Percentiles rank a stretch among this genome's conserved stretches.
Evolutionary conservation across 2,329 filamentous ascomycete species (phyloP).

Genomic region (Pseudocercospora vitis): DNA sequence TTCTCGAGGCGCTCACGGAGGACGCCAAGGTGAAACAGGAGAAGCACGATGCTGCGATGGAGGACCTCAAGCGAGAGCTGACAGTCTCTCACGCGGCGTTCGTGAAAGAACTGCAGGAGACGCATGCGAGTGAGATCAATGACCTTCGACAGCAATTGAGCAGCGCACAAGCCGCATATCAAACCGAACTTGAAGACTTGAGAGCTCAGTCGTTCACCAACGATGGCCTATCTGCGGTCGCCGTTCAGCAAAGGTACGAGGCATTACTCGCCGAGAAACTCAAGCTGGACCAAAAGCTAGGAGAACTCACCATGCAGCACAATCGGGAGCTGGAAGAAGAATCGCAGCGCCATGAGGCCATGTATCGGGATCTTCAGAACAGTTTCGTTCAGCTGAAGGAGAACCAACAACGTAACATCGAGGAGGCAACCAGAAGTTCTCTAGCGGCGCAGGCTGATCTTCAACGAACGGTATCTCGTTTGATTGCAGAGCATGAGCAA

Average conservation of each 20-base stretch:
- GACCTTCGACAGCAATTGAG: background rate
- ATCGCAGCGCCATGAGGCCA: constrained; percentile 26
- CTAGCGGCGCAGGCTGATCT: constrained; percentile 10
- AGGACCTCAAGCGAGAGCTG: constrained; percentile 15
- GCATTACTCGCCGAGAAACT: constrained; percentile 16
- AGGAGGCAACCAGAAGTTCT: constrained; percentile 15
- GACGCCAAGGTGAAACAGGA: constrained; percentile 24
- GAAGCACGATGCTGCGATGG: constrained; percentile 17
- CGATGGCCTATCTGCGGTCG: background rate
- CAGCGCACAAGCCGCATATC: background rate
- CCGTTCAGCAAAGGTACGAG: constrained; percentile 14
- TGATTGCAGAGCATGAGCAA: constrained; percentile 16
- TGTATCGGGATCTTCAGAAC: constrained; percentile 25
- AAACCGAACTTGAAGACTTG: constrained; percentile 5
- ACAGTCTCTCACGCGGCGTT: constrained; percentile 3
- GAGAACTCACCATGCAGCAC: constrained; percentile 24
- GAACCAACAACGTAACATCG: constrained; percentile 16
- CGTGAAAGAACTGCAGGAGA: constrained; percentile 8
- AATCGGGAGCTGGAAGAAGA: constrained; percentile 31
- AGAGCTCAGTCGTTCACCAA: constrained; percentile 1
- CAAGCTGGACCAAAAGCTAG: constrained; percentile 19
- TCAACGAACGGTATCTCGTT: constrained; percentile 15
- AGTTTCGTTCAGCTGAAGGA: constrained; percentile 24
- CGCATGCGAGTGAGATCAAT: constrained; percentile 7
- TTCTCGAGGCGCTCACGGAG: constrained; percentile 25